Conservation (phyloP, 2,329 filamentous ascomycete genomes). For the Ophiostoma pallidulum region DNA sequence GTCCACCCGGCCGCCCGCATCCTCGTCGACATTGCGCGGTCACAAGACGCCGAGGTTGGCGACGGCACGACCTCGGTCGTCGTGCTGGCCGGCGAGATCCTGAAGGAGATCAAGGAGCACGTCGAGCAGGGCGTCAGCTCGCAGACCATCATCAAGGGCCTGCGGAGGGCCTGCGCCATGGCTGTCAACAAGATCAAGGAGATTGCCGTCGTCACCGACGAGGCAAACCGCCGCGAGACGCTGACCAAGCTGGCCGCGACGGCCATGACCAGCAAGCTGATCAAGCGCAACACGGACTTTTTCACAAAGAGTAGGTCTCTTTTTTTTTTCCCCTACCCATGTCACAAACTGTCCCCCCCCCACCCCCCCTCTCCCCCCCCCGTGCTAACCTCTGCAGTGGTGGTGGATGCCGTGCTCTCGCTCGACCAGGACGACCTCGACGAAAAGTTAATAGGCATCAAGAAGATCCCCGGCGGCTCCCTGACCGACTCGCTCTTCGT, state of each 20-base stretch:
- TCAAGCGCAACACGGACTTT: conserved; percentile 92
- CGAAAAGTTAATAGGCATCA: conserved; percentile 95
- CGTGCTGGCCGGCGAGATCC: conserved; percentile 90
- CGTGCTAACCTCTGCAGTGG: conserved; percentile 52
- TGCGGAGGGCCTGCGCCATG: conserved; percentile 78
- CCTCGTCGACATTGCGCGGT: conserved; percentile 95
- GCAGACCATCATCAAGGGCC: conserved; percentile 93
- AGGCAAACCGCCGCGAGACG: conserved; percentile 78
- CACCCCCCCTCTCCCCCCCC: not conserved
- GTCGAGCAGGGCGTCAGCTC: conserved; percentile 96
- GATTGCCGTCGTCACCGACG: conserved; percentile 78
- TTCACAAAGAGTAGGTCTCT: conserved; percentile 79
- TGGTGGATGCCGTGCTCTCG: conserved; percentile 90
- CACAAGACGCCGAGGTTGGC: conserved; percentile 97
- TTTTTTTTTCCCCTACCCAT: too few relatives aligned
- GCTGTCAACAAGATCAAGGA: conserved; percentile 99
- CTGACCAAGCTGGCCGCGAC: conserved; percentile 83
- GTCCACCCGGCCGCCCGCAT: conserved; percentile 95
- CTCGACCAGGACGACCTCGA: conserved; percentile 96
- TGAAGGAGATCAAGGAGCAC: conserved; percentile 93
- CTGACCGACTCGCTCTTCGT: conserved; percentile 95
- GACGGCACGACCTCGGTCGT: conserved; percentile 97
- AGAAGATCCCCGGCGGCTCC: conserved; percentile 95
- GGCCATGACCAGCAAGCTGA: conserved; percentile 98
- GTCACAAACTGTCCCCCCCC: conserved; percentile 3